Evolutionary conservation across 345 rosid genomes (phyloP).

Genomic region (Cardamine occulta): DNA sequence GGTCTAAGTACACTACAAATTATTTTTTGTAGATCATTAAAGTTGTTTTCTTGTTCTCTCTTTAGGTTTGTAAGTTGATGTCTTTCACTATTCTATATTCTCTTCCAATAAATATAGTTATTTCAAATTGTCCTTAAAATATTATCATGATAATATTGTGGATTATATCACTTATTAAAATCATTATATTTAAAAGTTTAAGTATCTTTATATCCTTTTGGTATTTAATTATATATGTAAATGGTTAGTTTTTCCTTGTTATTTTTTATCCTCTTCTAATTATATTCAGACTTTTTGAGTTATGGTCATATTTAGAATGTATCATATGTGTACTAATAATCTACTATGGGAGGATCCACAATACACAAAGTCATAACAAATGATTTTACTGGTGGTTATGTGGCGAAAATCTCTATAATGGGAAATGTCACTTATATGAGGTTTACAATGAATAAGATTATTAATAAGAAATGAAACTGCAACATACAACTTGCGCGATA

Average conservation of each 20-base stretch:
- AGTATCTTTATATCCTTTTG: neutral
- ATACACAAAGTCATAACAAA: neutral
- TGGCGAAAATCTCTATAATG: neutral
- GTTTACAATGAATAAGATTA: neutral
- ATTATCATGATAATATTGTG: constrained; percentile 19
- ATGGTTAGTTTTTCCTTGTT: neutral
- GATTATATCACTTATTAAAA: constrained; percentile 14
- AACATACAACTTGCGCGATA: neutral
- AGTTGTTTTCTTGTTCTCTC: neutral
- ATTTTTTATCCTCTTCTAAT: neutral
- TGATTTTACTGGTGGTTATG: neutral
- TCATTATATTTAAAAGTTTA: neutral
- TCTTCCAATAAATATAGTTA: constrained; percentile 30
- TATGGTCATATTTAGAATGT: constrained; percentile 1
- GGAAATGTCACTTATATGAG: neutral
- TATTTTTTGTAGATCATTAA: neutral
- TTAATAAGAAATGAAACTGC: neutral
- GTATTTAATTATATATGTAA: constrained; percentile 14
- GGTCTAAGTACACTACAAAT: constrained; percentile 24
- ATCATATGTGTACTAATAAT: neutral
- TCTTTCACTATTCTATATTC: constrained; percentile 28
- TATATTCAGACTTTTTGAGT: neutral
- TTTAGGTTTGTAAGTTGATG: constrained; percentile 23
- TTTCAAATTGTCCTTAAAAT: constrained; percentile 12
- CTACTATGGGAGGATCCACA: neutral